Evolutionary conservation across 1,139 yeast species (phyloP).

Genomic region (Nakaseomyces bracarensis): DNA sequence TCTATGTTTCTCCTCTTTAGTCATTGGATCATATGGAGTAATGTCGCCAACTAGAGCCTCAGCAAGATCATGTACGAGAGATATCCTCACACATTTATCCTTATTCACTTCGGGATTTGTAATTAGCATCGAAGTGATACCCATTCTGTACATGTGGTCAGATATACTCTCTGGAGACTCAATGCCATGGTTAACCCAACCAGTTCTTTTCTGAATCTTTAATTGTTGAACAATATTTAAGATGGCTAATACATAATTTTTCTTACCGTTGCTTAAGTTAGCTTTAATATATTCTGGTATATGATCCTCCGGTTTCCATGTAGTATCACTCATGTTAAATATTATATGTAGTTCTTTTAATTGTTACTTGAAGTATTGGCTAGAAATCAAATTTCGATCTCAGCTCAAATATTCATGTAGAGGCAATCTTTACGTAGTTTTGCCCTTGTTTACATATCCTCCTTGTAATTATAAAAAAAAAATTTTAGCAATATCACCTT

Average conservation of each 20-base stretch:
- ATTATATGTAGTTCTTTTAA: not conserved
- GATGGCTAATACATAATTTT: conserved; percentile 57
- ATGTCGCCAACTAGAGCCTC: conserved; percentile 92
- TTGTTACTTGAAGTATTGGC: not conserved
- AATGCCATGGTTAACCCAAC: conserved; percentile 81
- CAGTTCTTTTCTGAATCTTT: conserved; percentile 82
- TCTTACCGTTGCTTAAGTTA: conserved; percentile 17
- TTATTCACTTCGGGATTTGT: conserved; percentile 42
- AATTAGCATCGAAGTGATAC: conserved; percentile 67
- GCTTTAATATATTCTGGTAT: conserved; percentile 23
- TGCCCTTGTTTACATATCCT: too few relatives aligned
- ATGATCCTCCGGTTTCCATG: conserved; percentile 31
- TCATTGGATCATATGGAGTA: conserved; percentile 71
- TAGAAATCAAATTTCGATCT: too few relatives aligned
- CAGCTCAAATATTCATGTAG: too few relatives aligned
- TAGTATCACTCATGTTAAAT: not conserved
- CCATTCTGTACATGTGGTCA: conserved; percentile 97
- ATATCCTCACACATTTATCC: conserved; percentile 70
- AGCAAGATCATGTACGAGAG: conserved; percentile 89
- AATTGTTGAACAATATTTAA: conserved; percentile 67
- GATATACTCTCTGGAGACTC: conserved; percentile 64
- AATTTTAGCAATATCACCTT: too few relatives aligned
- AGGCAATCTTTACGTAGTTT: too few relatives aligned
- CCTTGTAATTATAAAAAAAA: too few relatives aligned
- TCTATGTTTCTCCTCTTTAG: conserved; percentile 67